These are phyloP conservation scores for Suhomyces sp. DNA, from an alignment of 805 yeast genomes.

Conservation along the genomic window DNA sequence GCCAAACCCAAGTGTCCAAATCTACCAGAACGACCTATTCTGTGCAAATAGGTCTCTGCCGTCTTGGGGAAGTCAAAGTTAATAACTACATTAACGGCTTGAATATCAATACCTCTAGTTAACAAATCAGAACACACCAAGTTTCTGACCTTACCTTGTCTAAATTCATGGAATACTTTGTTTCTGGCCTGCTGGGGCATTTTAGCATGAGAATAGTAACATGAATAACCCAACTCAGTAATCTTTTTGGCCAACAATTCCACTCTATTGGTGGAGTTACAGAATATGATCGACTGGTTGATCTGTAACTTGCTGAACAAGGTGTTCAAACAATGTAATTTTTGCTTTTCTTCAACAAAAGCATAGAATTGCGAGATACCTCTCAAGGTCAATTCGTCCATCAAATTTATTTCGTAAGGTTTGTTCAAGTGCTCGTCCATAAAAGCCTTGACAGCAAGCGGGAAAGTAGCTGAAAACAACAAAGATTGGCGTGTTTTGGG, in stretches of 20 bases:
- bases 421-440: slow-evolving; percentile 87
- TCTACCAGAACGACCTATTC: slow-evolving; percentile 99
- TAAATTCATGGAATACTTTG: slow-evolving; percentile 96
- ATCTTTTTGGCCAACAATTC: slow-evolving; percentile 93
- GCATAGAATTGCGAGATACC: slow-evolving; percentile 98
- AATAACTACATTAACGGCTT: slow-evolving; percentile 96
- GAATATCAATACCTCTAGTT: slow-evolving; percentile 98
- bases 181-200: slow-evolving; percentile 98
- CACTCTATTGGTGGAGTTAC: slow-evolving; percentile 95
- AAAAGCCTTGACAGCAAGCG: slow-evolving; percentile 85
- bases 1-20: slow-evolving; percentile 98
- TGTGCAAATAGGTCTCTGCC: slow-evolving; percentile 95
- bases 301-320: slow-evolving; percentile 90
- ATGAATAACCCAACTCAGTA: slow-evolving; percentile 93
- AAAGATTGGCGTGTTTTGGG: slow-evolving; percentile 71
- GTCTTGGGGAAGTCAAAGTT: slow-evolving; percentile 98
- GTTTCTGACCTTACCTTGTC: slow-evolving; percentile 97
- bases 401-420: slow-evolving; percentile 92
- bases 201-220: slow-evolving; percentile 94
- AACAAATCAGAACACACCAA: slow-evolving; percentile 94
- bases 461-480: slow-evolving; percentile 94
- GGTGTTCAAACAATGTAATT: slow-evolving; percentile 92
- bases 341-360: slow-evolving; percentile 96
- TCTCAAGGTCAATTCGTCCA: slow-evolving; percentile 94
- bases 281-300: slow-evolving; percentile 94